Conservation (phyloP, 495 filamentous ascomycete species). For the Lentithecium fluviatile region DNA sequence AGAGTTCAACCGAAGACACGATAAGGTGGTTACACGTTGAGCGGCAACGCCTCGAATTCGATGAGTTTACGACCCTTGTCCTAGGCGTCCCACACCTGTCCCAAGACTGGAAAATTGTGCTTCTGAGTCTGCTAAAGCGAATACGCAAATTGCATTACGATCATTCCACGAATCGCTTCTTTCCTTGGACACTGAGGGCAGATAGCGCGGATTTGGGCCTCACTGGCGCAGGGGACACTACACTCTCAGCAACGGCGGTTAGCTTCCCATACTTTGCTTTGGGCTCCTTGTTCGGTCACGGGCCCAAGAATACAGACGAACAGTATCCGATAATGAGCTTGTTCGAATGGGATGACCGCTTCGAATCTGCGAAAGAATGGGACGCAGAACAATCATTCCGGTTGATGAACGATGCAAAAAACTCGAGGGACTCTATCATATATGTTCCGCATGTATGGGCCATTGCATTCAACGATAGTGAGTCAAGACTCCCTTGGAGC, state of each 20-base stretch:
- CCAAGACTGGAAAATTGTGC: too few relatives aligned
- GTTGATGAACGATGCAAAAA: background rate
- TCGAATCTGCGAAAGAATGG: conserved; percentile 2
- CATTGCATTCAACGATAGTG: conserved; percentile 1
- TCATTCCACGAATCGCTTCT: too few relatives aligned
- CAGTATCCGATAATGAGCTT: conserved; percentile 6
- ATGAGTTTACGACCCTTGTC: too few relatives aligned
- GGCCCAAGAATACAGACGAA: background rate
- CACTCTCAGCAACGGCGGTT: too few relatives aligned
- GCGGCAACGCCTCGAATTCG: too few relatives aligned
- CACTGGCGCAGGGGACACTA: too few relatives aligned
- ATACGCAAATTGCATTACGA: too few relatives aligned
- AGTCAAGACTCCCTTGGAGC: background rate
- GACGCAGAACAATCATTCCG: conserved; percentile 1
- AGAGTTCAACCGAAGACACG: background rate
- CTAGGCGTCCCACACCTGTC: too few relatives aligned
- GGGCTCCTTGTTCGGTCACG: background rate
- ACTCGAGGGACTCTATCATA: background rate
- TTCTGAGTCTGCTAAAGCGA: too few relatives aligned
- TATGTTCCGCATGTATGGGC: conserved; percentile 5
- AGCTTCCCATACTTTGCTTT: background rate
- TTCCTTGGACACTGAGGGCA: too few relatives aligned
- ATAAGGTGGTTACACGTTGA: too few relatives aligned
- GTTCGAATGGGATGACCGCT: conserved; percentile 2
- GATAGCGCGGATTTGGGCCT: too few relatives aligned